Evolutionary conservation across 164 flowering plant species (phyloP).

Genomic region (Tinospora cordifolia): DNA sequence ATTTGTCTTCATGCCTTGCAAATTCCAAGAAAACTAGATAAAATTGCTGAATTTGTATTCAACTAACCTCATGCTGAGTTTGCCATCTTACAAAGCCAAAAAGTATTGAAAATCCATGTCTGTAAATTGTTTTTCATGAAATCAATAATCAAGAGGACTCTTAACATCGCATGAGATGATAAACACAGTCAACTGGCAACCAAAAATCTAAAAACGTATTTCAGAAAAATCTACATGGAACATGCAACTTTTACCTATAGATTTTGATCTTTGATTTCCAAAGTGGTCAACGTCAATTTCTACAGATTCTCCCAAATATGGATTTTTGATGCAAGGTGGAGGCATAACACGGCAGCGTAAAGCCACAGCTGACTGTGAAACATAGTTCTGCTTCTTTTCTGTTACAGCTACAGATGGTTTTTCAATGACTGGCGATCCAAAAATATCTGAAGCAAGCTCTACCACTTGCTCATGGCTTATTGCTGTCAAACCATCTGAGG

Average conservation of each 20-base stretch:
- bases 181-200: not conserved
- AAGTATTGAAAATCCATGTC: no score
- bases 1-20: no score
- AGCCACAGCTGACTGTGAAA: constrained; percentile 85
- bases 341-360: constrained; percentile 86
- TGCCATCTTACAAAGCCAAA: no score
- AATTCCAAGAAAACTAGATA: no score
- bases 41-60: no score
- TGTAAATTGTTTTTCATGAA: no score
- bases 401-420: constrained; percentile 17
- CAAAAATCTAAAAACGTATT: not conserved
- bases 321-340: constrained; percentile 87
- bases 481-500: constrained; percentile 26
- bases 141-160: not conserved
- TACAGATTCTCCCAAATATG: constrained; percentile 47
- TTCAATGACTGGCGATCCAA: constrained; percentile 8
- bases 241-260: constrained; percentile 46
- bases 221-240: not conserved
- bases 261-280: constrained; percentile 60
- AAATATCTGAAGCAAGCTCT: constrained; percentile 35
- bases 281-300: constrained; percentile 50
- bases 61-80: no score
- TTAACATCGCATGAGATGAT: not conserved
- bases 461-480: constrained; percentile 23
- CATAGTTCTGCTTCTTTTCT: constrained; percentile 41